Evolutionary conservation across 192 early-diverging fungal species (phyloP), one percentile per base, ranked within the genome.

Genomic region (Coemansia sp.): DNA sequence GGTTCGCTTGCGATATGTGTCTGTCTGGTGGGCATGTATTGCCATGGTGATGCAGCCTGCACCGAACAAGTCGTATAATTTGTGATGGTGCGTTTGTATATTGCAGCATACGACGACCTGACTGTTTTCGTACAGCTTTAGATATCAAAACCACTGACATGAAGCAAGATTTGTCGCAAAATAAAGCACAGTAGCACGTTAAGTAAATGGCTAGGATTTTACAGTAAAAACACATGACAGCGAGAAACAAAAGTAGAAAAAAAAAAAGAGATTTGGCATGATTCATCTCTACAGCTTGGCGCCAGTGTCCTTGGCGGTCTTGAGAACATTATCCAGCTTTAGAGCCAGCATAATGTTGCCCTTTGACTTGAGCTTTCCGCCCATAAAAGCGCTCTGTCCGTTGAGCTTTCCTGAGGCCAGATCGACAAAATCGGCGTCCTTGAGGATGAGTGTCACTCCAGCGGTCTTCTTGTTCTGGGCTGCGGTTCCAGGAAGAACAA

Each of bases 361-460:
- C 79, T 89, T 90, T 48, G 87, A 76, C 83, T 96, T 97, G 71
- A 93, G 86, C 82, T 97, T 97, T 54, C 96, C 93, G 45, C 83
- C 71, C 92, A 95, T 93, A 77, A 94, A 97, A 41, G 93, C 88
- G 77, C 93, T 92, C 88, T 97, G 95, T 21, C 90, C 90, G 62
- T 91, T 95, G 57, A 93, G 71, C 82, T 93, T 94, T 49, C 95
- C 95, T n/a, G 84, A 73, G 16, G 92, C 88, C 47, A 98, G 69
- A 45, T 88, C 89, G 36, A 94, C 85, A 84, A 98, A 95, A 69
- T 91, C 91, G 40, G 77, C 78, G 76, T 98, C 96, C 40, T 67
- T 77, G 68, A 96, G 74, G 26, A 76, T 70, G 19, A 97, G 77
- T 22, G 78, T 87, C 43, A 91, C 86, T 77, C 95, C 94, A 19